Conservation (phyloP, 495 filamentous ascomycete genomes). For the Thozetella sp. region DNA sequence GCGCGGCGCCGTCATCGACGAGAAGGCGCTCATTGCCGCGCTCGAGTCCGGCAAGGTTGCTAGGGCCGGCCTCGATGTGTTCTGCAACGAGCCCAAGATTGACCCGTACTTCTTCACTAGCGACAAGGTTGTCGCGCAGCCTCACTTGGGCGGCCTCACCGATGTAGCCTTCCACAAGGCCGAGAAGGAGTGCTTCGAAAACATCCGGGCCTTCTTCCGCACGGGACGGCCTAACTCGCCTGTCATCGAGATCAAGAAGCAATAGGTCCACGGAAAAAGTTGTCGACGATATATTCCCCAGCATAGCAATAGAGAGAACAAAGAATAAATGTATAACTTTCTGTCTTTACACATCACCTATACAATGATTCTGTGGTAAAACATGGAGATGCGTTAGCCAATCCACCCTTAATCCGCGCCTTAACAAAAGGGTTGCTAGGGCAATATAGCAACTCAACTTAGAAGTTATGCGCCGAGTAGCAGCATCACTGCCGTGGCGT, state of each 20-base stretch:
- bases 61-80: constrained; percentile 63
- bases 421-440: no score
- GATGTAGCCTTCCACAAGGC: constrained; percentile 32
- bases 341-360: no score
- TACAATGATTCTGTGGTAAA: no score
- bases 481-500: no score
- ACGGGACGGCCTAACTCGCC: constrained; percentile 34
- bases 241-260: constrained; percentile 6
- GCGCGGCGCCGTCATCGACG: constrained; percentile 71
- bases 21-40: constrained; percentile 62
- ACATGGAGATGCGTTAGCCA: no score
- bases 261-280: background rate
- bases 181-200: constrained; percentile 40
- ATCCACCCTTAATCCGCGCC: no score
- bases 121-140: constrained; percentile 63
- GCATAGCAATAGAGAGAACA: no score
- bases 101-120: constrained; percentile 62
- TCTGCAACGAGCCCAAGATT: constrained; percentile 64
- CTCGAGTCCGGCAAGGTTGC: constrained; percentile 62
- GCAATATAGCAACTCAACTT: no score
- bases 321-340: no score
- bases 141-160: constrained; percentile 63
- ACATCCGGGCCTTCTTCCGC: constrained; percentile 32
- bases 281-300: no score
- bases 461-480: no score